These are phyloP conservation scores for Boeremia lycopersici DNA, from an alignment of 2,329 filamentous ascomycete species.

Conservation along the genomic window DNA sequence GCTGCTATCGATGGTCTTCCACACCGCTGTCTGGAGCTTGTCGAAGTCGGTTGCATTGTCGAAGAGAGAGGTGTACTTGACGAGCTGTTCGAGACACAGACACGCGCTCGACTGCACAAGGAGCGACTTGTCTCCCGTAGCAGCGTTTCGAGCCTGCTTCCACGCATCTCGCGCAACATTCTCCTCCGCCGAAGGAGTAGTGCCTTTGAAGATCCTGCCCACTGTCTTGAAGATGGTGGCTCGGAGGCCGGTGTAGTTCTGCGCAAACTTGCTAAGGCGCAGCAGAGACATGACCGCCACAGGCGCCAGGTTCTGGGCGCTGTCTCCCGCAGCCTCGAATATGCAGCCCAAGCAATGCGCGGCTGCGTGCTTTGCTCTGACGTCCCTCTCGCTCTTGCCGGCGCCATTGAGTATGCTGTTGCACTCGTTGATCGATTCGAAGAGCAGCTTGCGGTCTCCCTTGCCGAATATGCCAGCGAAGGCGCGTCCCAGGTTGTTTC, in stretches of 20 bases:
- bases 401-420: slow-evolving; percentile 72
- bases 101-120: slow-evolving; percentile 81
- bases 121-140: slow-evolving; percentile 78
- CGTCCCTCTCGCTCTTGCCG: slow-evolving; percentile 76
- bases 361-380: slow-evolving; percentile 83
- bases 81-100: slow-evolving; percentile 75
- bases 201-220: slow-evolving; percentile 76
- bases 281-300: slow-evolving; percentile 73
- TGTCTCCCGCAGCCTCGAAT: slow-evolving; percentile 91
- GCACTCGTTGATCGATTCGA: slow-evolving; percentile 92
- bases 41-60: slow-evolving; percentile 91
- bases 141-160: slow-evolving; percentile 84
- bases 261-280: slow-evolving; percentile 79
- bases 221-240: slow-evolving; percentile 78
- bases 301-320: slow-evolving; percentile 81
- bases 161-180: slow-evolving; percentile 84
- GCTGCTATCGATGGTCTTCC: slow-evolving; percentile 84
- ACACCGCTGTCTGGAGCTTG: slow-evolving; percentile 78
- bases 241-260: slow-evolving; percentile 80
- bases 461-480: slow-evolving; percentile 81
- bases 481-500: slow-evolving; percentile 85
- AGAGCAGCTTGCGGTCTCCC: slow-evolving; percentile 88
- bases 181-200: slow-evolving; percentile 81
- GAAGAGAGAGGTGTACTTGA: slow-evolving; percentile 78
- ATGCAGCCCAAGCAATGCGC: slow-evolving; percentile 86